Conservation (phyloP, 768 basidiomycete species). For the Naematelia aurantialba region DNA sequence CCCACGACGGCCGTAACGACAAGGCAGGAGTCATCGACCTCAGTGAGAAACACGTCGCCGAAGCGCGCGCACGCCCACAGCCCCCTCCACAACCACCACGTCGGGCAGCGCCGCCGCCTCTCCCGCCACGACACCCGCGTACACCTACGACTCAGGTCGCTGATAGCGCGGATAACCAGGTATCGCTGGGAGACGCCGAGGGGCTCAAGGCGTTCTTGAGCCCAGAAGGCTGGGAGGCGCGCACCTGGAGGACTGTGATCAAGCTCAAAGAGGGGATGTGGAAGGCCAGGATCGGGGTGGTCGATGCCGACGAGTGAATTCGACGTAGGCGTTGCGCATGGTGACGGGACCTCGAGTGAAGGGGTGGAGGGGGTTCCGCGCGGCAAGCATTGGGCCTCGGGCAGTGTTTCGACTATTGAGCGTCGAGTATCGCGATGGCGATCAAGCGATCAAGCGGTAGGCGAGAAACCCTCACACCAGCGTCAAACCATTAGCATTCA, state of each 20-base stretch:
- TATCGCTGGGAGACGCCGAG: constrained; percentile 2
- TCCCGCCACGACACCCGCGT: constrained; percentile 22
- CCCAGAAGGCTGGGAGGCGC: constrained; percentile 37
- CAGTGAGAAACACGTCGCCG: not conserved
- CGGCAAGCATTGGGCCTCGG: too few species aligned
- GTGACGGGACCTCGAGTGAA: not conserved
- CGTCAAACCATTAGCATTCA: too few species aligned
- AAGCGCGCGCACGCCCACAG: not conserved
- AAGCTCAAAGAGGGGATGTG: constrained; percentile 49
- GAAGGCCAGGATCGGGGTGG: constrained; percentile 44
- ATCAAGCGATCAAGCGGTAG: too few species aligned
- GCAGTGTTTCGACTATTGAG: too few species aligned
- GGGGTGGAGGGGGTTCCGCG: too few species aligned
- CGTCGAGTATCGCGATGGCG: too few species aligned
- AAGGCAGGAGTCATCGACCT: too few species aligned
- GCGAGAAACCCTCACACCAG: too few species aligned
- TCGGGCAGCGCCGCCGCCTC: constrained; percentile 20
- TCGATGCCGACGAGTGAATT: constrained; percentile 18
- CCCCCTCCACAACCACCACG: constrained; percentile 10
- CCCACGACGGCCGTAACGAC: too few species aligned
- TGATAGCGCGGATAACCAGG: not conserved
- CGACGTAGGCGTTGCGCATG: not conserved
- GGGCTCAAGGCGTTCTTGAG: constrained; percentile 26
- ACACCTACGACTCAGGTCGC: constrained; percentile 22
- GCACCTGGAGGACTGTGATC: constrained; percentile 44